Conservation (phyloP, 495 filamentous ascomycete genomes). For the Aspergillus bertholletiae region DNA sequence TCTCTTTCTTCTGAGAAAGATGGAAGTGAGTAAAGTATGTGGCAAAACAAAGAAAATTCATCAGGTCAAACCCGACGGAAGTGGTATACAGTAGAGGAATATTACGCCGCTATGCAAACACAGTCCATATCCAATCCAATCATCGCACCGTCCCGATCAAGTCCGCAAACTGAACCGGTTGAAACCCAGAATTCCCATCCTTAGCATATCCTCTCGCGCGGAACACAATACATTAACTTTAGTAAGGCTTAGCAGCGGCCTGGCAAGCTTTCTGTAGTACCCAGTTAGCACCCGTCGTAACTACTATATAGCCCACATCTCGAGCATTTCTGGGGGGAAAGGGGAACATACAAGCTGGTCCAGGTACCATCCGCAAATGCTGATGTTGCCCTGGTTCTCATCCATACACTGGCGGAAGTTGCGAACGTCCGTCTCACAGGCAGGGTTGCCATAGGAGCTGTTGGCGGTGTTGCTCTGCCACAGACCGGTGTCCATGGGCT, state of each 20-base stretch:
- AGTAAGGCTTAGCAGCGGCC: constrained; percentile 82
- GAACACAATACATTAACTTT: constrained; percentile 23
- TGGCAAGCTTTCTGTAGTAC: constrained; percentile 80
- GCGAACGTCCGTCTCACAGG: constrained; percentile 76
- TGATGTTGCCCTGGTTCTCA: constrained; percentile 87
- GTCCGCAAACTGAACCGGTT: background rate
- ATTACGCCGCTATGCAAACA: constrained; percentile 25
- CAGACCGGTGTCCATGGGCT: constrained; percentile 46
- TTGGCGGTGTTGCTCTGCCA: constrained; percentile 54
- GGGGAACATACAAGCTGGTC: constrained; percentile 71
- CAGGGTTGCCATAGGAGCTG: constrained; percentile 41
- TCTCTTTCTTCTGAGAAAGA: background rate
- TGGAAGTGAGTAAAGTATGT: background rate
- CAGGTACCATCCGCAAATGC: constrained; percentile 96
- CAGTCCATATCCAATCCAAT: constrained; percentile 5
- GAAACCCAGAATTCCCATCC: too few relatives aligned
- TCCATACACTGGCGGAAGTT: constrained; percentile 94
- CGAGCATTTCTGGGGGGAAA: background rate
- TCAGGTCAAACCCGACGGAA: background rate
- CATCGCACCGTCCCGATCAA: constrained; percentile 11
- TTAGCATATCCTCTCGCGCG: background rate
- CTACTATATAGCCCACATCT: background rate
- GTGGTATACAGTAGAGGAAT: constrained; percentile 15
- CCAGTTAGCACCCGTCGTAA: constrained; percentile 29
- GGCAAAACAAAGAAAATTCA: background rate